A percentile compares a stretch with the other conserved stretches of the same genome.
These are phyloP conservation scores for Eugenia klotzschiana DNA, from an alignment of 441 rosid species.

Conservation along the genomic window DNA sequence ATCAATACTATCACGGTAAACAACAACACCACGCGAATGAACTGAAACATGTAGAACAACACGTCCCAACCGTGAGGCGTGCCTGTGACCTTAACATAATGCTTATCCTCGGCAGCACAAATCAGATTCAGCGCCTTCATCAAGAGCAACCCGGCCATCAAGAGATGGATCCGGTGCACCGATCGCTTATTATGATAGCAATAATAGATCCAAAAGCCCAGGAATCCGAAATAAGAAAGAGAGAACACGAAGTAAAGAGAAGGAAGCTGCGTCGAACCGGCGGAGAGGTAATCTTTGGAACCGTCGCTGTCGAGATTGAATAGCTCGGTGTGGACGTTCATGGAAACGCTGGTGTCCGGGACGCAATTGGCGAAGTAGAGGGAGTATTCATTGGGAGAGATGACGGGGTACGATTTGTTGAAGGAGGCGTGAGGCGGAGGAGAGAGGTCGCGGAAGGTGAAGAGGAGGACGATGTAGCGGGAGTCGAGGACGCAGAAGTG, in stretches of 20 bases:
- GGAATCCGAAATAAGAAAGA: conserved; percentile 14
- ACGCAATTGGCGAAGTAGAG: conserved; percentile 87
- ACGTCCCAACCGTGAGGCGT: conserved; percentile 63
- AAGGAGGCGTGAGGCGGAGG: conserved; percentile 68
- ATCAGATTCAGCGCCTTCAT: conserved; percentile 43
- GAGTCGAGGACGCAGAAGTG: conserved; percentile 87
- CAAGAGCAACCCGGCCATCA: conserved; percentile 34
- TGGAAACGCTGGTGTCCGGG: conserved; percentile 70
- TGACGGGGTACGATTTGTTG: conserved; percentile 46
- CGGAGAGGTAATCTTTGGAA: conserved; percentile 57
- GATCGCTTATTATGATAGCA: conserved; percentile 19
- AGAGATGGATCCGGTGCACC: conserved; percentile 32
- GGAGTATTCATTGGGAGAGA: conserved; percentile 71
- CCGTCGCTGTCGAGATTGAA: conserved; percentile 57
- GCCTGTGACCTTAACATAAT: conserved; percentile 26
- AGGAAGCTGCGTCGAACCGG: conserved; percentile 82
- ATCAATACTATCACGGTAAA: conserved; percentile 47
- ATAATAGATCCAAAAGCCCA: conserved; percentile 15
- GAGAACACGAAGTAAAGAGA: conserved; percentile 20
- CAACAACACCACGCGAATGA: conserved; percentile 42
- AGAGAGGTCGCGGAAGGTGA: conserved; percentile 75
- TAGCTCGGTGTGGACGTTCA: conserved; percentile 64
- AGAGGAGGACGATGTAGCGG: conserved; percentile 32
- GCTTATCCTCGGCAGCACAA: conserved; percentile 35
- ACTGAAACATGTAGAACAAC: conserved; percentile 40